A percentile compares a stretch with the other conserved stretches of the same genome.
These are phyloP conservation scores for Yarrowia porcina DNA, from an alignment of 805 yeast species.

Conservation along the genomic window DNA sequence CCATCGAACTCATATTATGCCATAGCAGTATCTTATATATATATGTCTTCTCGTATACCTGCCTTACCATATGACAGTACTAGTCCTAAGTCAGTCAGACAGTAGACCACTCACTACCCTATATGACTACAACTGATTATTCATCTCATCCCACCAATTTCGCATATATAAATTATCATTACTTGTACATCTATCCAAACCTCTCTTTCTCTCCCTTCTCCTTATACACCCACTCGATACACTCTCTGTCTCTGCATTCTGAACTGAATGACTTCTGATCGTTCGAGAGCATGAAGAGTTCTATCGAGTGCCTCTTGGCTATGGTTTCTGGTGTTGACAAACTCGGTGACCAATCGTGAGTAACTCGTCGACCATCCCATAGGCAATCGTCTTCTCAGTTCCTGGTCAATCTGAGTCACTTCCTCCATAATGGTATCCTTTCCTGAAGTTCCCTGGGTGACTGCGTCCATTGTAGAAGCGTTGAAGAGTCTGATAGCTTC, in stretches of 20 bases:
- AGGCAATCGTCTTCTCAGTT: constrained; percentile 84
- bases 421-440: constrained; percentile 63
- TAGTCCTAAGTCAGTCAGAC: no score
- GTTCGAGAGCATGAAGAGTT: constrained; percentile 75
- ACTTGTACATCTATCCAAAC: no score
- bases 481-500: constrained; percentile 92
- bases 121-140: no score
- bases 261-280: constrained; percentile 82
- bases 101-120: no score
- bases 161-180: no score
- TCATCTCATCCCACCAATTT: no score
- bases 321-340: constrained; percentile 46
- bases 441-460: constrained; percentile 54
- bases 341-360: constrained; percentile 76
- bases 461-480: constrained; percentile 98
- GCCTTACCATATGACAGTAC: no score
- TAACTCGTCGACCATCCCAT: constrained; percentile 95
- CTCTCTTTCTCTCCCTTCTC: no score
- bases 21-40: no score
- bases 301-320: constrained; percentile 73
- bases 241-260: constrained; percentile 83
- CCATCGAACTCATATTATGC: no score
- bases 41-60: no score
- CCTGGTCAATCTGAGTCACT: constrained; percentile 75
- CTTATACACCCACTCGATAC: constrained; percentile 65